Evolutionary conservation across 805 yeast species (phyloP).

Genomic region (Kodamaea laetipori): DNA sequence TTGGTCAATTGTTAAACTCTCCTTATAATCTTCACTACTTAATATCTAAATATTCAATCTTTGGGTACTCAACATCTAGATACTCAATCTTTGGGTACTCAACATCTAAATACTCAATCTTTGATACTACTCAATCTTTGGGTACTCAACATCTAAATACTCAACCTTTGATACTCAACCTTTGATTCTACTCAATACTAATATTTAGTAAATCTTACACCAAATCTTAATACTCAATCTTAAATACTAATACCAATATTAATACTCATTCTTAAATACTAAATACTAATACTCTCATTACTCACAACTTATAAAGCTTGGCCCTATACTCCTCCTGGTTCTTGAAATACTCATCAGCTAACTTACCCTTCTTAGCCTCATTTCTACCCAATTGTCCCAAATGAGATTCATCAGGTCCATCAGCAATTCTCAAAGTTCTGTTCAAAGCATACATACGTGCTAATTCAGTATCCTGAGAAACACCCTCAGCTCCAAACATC

Average conservation of each 20-base stretch:
- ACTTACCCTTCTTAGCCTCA: conserved; percentile 40
- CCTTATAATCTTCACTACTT: too few species aligned
- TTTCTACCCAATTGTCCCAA: conserved; percentile 55
- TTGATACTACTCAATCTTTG: too few species aligned
- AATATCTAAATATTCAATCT: too few species aligned
- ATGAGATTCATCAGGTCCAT: conserved; percentile 72
- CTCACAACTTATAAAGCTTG: conserved; percentile 30
- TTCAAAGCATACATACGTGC: conserved; percentile 53
- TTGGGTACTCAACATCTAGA: too few species aligned
- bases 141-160: too few species aligned
- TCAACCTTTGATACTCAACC: too few species aligned
- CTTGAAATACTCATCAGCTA: conserved; percentile 39
- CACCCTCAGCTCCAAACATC: conserved; percentile 66
- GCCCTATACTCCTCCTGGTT: conserved; percentile 20
- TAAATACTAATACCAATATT: not conserved
- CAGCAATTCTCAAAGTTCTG: conserved; percentile 63
- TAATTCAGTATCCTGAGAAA: conserved; percentile 60
- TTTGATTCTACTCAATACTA: too few species aligned
- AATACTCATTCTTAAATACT: not conserved
- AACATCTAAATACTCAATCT: too few species aligned
- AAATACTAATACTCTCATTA: not conserved
- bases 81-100: too few species aligned
- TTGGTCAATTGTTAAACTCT: too few species aligned
- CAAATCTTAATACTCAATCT: too few species aligned
- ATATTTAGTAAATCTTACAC: too few species aligned